A percentile compares a stretch with the other conserved stretches of the same genome.
Conservation (phyloP, 2,329 filamentous ascomycete species). For the Arthrocladium fulminans region DNA sequence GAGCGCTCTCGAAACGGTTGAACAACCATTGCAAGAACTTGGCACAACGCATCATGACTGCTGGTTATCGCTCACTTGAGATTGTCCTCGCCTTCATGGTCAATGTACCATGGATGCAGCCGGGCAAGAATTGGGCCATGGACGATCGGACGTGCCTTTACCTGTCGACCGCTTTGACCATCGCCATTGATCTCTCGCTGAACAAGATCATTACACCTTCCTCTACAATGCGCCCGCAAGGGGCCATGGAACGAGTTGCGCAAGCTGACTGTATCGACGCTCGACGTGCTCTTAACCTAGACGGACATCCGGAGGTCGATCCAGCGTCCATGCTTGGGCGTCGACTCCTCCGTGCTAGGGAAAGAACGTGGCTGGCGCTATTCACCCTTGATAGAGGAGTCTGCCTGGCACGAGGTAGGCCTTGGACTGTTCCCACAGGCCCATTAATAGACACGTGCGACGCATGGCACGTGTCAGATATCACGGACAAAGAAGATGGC, state of each 20-base stretch:
- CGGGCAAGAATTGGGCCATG: slow-evolving; percentile 53
- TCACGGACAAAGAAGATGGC: slow-evolving; percentile 59
- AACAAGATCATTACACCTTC: slow-evolving; percentile 60
- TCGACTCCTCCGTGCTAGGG: slow-evolving; percentile 54
- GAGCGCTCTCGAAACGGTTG: slow-evolving; percentile 56
- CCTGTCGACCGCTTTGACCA: slow-evolving; percentile 59
- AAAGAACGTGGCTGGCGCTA: slow-evolving; percentile 61
- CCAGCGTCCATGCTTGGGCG: slow-evolving; percentile 52
- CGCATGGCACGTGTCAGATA: slow-evolving; percentile 55
- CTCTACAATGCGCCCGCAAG: slow-evolving; percentile 36
- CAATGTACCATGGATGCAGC: slow-evolving; percentile 67
- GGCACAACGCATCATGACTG: slow-evolving; percentile 52
- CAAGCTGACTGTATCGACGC: slow-evolving; percentile 62
- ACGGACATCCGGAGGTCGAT: slow-evolving; percentile 58
- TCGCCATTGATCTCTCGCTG: slow-evolving; percentile 59
- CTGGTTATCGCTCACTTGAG: slow-evolving; percentile 60
- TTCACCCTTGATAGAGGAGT: slow-evolving; percentile 67
- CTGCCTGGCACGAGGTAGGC: slow-evolving; percentile 60
- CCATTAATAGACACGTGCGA: slow-evolving; percentile 59
- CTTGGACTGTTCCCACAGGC: slow-evolving; percentile 59
- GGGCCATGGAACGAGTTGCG: slow-evolving; percentile 43
- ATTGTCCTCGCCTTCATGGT: slow-evolving; percentile 68
- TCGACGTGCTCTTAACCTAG: slow-evolving; percentile 55
- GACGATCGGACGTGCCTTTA: slow-evolving; percentile 67
- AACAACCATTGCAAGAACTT: slow-evolving; percentile 56